phyloP scores from a whole-genome alignment of 2,329 filamentous ascomycete genomes.

The Exophiala xenobiotica region DNA sequence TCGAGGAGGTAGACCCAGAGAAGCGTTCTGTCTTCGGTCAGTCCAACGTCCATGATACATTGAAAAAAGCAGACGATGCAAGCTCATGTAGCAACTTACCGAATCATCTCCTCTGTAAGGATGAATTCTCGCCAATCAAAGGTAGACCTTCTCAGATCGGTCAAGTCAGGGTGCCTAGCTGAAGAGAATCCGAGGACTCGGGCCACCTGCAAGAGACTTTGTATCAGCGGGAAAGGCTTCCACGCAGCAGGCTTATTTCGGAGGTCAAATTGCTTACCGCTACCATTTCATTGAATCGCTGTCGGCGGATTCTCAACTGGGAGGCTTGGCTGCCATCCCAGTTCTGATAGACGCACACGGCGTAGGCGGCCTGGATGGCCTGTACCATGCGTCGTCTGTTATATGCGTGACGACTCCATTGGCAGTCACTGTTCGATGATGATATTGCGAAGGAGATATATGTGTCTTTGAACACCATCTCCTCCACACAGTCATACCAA shows the following conservation, averaged over 20 bases:
- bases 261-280: not conserved
- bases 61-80: not conserved
- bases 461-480: conserved; percentile 39
- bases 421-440: too few species aligned
- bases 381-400: conserved; percentile 34
- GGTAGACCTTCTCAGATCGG: too few species aligned
- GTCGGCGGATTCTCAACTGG: conserved; percentile 39
- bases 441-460: conserved; percentile 34
- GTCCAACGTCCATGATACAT: conserved; percentile 26
- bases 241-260: not conserved
- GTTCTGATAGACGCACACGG: conserved; percentile 42
- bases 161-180: conserved; percentile 31
- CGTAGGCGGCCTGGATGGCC: conserved; percentile 40
- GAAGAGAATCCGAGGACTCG: conserved; percentile 37
- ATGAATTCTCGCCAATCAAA: not conserved
- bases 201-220: too few species aligned
- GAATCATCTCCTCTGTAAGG: too few species aligned
- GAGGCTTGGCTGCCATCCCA: conserved; percentile 40
- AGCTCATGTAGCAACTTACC: too few species aligned
- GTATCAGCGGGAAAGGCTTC: too few species aligned
- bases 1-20: conserved; percentile 41
- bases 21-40: conserved; percentile 13
- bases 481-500: conserved; percentile 43
- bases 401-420: too few species aligned
- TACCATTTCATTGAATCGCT: conserved; percentile 31